phyloP scores from a whole-genome alignment of 768 basidiomycete genomes.

The Russula abietina region DNA sequence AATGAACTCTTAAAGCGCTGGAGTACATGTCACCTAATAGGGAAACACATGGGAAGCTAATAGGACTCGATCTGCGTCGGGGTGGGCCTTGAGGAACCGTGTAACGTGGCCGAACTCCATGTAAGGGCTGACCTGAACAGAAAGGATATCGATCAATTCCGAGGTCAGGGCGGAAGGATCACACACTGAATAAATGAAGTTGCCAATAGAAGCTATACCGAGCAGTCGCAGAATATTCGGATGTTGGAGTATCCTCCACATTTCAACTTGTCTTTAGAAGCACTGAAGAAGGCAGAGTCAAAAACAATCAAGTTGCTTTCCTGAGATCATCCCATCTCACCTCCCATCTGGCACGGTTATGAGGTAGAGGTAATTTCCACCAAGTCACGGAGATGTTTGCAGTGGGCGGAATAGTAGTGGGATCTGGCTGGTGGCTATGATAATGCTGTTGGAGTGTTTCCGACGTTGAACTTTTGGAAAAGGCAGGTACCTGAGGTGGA shows the following conservation, averaged over 20 bases:
- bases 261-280: slow-evolving; percentile 21
- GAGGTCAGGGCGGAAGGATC: too few relatives aligned
- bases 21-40: neutral
- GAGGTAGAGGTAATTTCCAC: too few relatives aligned
- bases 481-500: too few relatives aligned
- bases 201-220: slow-evolving; percentile 15
- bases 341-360: slow-evolving; percentile 10
- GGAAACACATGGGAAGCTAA: slow-evolving; percentile 10
- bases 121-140: slow-evolving; percentile 13
- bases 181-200: slow-evolving; percentile 17
- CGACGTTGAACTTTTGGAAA: too few relatives aligned
- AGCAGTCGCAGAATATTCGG: slow-evolving; percentile 18
- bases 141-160: neutral
- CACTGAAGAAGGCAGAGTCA: slow-evolving; percentile 2
- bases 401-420: too few relatives aligned
- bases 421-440: too few relatives aligned
- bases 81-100: slow-evolving; percentile 3
- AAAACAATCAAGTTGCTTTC: neutral
- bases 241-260: slow-evolving; percentile 21
- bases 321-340: slow-evolving; percentile 1
- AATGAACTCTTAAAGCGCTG: neutral
- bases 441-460: too few relatives aligned
- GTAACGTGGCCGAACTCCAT: slow-evolving; percentile 17
- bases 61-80: slow-evolving; percentile 9
- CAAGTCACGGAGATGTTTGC: too few relatives aligned